Evolutionary conservation across 1,139 yeast genomes (phyloP).

Genomic region (Suhomyces terraborum): DNA sequence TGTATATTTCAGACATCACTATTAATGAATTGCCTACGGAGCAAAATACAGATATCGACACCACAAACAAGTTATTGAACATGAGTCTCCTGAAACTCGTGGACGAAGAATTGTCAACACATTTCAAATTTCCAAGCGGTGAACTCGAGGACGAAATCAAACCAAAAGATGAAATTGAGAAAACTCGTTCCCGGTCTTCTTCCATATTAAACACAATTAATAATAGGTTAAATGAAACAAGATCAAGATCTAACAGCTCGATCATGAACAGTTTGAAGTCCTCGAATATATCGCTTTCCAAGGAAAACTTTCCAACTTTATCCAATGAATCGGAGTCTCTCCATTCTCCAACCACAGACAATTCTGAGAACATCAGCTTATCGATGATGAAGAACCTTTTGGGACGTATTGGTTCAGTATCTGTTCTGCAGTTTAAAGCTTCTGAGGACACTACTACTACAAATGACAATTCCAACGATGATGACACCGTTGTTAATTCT

Average conservation of each 20-base stretch:
- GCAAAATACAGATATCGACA: conserved; percentile 5
- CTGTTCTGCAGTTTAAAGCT: conserved; percentile 22
- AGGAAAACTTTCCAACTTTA: conserved; percentile 34
- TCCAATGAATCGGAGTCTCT: conserved; percentile 20
- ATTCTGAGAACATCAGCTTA: conserved; percentile 24
- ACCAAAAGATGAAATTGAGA: conserved; percentile 20
- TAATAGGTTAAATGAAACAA: conserved; percentile 31
- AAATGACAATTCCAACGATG: conserved; percentile 9
- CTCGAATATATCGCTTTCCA: conserved; percentile 19
- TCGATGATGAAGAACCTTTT: conserved; percentile 39
- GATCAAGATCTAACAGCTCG: conserved; percentile 41
- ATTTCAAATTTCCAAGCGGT: conserved; percentile 36
- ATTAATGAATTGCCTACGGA: conserved; percentile 28
- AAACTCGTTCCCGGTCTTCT: conserved; percentile 39
- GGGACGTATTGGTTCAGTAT: conserved; percentile 38
- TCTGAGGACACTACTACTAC: conserved; percentile 9
- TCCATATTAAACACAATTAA: conserved; percentile 43
- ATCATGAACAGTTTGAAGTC: conserved; percentile 24
- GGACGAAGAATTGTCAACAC: conserved; percentile 34
- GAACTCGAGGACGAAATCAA: conserved; percentile 19
- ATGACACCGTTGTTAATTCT: conserved; percentile 8
- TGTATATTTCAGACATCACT: conserved; percentile 41
- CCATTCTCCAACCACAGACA: conserved; percentile 17
- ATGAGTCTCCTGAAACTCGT: conserved; percentile 27
- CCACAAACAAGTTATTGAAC: conserved; percentile 12